Conservation (phyloP, 345 rosid species). For the Atalantia buxifolia region DNA sequence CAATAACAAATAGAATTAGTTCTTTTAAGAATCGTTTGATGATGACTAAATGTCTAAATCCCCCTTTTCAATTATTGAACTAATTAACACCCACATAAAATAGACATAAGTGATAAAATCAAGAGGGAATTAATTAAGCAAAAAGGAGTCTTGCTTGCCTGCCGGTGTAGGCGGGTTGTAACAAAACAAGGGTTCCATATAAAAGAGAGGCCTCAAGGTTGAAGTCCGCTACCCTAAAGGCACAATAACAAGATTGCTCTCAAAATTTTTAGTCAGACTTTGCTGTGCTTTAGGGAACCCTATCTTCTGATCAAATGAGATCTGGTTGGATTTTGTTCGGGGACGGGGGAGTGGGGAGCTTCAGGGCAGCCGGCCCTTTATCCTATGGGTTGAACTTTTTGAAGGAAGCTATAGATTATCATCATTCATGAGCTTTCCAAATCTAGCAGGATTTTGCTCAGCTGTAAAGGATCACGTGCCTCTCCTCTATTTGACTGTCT, state of each 20-base stretch:
- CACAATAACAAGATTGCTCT: background rate
- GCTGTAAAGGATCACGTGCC: slow-evolving; percentile 9
- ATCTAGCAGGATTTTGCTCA: slow-evolving; percentile 21
- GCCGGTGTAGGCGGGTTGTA: too few species aligned
- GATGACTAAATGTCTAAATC: too few species aligned
- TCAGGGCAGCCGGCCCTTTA: background rate
- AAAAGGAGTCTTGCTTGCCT: too few species aligned
- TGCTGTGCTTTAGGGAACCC: slow-evolving; percentile 24
- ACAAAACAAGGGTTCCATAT: too few species aligned
- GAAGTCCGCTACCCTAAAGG: background rate
- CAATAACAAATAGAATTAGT: too few species aligned
- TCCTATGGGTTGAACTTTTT: background rate
- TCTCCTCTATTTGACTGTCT: background rate
- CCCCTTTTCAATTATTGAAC: too few species aligned
- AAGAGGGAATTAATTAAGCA: too few species aligned
- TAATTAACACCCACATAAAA: too few species aligned
- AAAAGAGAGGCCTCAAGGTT: background rate
- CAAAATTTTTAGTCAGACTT: slow-evolving; percentile 16
- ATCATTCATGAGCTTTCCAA: slow-evolving; percentile 14
- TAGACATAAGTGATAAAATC: too few species aligned
- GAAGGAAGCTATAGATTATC: background rate
- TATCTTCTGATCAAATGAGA: background rate
- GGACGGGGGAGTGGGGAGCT: background rate
- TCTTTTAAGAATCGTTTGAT: too few species aligned
- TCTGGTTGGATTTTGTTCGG: slow-evolving; percentile 22